These are phyloP conservation scores for Eucalyptus coolabah DNA, from an alignment of 345 rosid genomes.

Conservation along the genomic window DNA sequence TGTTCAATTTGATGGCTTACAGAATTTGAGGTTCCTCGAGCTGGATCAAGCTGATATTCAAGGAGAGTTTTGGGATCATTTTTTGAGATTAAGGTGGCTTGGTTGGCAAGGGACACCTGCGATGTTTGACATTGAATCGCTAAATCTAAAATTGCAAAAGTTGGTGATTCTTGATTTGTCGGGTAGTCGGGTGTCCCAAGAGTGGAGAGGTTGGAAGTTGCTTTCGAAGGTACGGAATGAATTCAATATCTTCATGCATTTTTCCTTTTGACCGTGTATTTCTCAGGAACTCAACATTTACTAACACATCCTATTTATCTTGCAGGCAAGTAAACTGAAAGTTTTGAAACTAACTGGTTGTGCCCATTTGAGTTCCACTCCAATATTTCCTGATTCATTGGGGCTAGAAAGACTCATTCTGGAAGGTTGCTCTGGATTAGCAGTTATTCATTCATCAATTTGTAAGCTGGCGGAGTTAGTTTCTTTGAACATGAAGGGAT, in stretches of 20 bases:
- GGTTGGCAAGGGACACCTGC: accelerated
- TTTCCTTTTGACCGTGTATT: accelerated
- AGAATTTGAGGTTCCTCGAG: background rate
- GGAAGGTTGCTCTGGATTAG: too few species aligned
- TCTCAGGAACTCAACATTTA: background rate
- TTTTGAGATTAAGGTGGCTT: background rate
- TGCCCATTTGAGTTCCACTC: accelerated
- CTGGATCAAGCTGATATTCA: background rate
- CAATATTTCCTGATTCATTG: accelerated
- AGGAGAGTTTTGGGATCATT: accelerated
- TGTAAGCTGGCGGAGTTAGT: accelerated
- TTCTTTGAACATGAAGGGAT: too few species aligned
- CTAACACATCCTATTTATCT: accelerated
- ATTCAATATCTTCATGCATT: accelerated
- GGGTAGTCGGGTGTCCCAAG: accelerated
- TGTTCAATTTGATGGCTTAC: background rate
- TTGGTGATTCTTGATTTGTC: background rate
- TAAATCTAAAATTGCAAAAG: too few species aligned
- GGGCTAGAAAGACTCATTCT: too few species aligned
- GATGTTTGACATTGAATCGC: background rate
- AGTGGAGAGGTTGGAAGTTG: background rate
- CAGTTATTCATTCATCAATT: accelerated
- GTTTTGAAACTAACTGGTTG: background rate
- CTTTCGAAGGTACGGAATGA: accelerated
- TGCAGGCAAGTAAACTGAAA: background rate